These are phyloP conservation scores for Nicotiana tabacum DNA, from an alignment of 257 asterid species.

Conservation along the genomic window DNA sequence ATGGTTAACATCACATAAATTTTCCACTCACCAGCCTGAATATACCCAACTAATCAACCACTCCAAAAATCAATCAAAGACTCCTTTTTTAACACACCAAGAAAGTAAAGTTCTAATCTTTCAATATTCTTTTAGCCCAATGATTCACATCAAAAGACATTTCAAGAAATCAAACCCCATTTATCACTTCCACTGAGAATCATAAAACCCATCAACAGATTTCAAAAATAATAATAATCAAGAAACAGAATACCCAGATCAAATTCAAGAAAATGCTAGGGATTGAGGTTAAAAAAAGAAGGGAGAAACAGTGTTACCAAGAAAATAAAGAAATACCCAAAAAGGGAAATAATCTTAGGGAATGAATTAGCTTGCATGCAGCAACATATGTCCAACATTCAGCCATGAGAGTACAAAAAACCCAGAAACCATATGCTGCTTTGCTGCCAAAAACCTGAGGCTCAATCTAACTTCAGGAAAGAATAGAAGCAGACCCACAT, in stretches of 20 bases:
- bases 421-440: background rate
- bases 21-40: background rate
- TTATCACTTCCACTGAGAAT: background rate
- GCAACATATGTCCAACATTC: background rate
- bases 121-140: background rate
- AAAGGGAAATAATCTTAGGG: background rate
- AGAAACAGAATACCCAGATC: constrained; percentile 6
- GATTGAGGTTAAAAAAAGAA: background rate
- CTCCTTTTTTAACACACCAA: no score
- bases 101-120: no score
- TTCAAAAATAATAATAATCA: background rate
- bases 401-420: constrained; percentile 6
- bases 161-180: background rate
- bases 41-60: no score
- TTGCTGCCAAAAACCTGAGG: constrained; percentile 14
- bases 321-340: background rate
- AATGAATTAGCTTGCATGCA: constrained; percentile 6
- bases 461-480: constrained; percentile 4
- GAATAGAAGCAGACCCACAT: constrained; percentile 15
- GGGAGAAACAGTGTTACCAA: constrained; percentile 4
- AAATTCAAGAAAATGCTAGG: constrained; percentile 8
- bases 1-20: constrained; percentile 22
- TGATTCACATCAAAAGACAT: constrained; percentile 3
- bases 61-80: no score
- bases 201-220: constrained; percentile 11